phyloP scores from a whole-genome alignment of 176 grass and related monocot genomes.

The Carex cristatella region DNA sequence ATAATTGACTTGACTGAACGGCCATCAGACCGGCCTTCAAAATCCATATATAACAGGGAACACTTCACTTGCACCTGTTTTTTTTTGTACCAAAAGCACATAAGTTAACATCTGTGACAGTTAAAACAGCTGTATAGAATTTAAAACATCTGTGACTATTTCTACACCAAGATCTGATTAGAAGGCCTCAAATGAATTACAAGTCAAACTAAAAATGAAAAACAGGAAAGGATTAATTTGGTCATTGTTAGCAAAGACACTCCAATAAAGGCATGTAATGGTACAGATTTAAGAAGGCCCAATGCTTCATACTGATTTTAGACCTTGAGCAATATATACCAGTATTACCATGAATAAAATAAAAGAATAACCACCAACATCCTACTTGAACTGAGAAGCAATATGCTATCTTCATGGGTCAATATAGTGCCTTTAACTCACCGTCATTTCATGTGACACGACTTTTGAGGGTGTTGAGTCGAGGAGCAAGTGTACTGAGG shows the following conservation, averaged over 20 bases:
- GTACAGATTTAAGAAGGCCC: neutral
- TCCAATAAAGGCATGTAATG: neutral
- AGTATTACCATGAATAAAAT: neutral
- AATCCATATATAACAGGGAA: constrained; percentile 87
- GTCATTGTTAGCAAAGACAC: neutral
- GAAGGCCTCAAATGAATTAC: neutral
- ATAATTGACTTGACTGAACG: constrained; percentile 92
- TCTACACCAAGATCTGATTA: neutral
- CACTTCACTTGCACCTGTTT: constrained; percentile 96
- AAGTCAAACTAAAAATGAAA: neutral
- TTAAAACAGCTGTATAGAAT: neutral
- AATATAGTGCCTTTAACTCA: constrained; percentile 31
- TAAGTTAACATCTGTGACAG: neutral
- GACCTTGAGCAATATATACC: neutral
- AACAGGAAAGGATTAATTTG: neutral
- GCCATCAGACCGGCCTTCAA: constrained; percentile 96
- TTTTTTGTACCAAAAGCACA: constrained; percentile 14
- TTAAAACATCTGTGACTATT: neutral
- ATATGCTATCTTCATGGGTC: constrained; percentile 1
- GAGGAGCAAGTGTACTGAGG: constrained; percentile 73
- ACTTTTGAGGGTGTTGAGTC: constrained; percentile 92
- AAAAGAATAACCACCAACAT: neutral
- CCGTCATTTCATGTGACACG: constrained; percentile 73
- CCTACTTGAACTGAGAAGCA: constrained; percentile 6
- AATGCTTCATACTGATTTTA: neutral